Base-by-base conservation (phyloP, 495 filamentous ascomycete species). In the Bombardia bombarda region DNA sequence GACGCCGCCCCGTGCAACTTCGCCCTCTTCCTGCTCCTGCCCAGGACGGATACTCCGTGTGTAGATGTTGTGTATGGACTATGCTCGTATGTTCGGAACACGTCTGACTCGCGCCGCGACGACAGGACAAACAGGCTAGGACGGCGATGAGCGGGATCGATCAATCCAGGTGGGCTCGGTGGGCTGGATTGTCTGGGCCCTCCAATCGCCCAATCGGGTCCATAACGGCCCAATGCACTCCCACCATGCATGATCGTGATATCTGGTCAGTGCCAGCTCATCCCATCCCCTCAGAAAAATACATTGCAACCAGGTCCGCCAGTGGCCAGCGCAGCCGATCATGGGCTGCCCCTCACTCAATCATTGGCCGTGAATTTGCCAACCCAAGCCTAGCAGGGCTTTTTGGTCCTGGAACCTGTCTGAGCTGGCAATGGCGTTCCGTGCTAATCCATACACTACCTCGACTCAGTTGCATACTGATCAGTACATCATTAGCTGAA, bases 211-310 rank as follows among this genome's bases (percentile, higher is more conserved):
- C 24, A 26, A 5, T 26, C 10, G 24, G 10, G 5, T 26, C 24
- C 24, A 26, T 26, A 7, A 30, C 26, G 13, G 26, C 7, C 26
- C 13, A 30, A 30, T 30, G 13, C 13, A 30, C 26, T 7, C 7
- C 26, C 13, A 30, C 7, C 7, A 30, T 30, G 26, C 7, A 30
- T n/a, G n/a, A n/a, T n/a, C n/a, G n/a, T n/a, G n/a, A n/a, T n/a
- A n/a, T n/a, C n/a, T n/a, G n/a, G n/a, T n/a, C n/a, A 39, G 32
- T 57, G 50, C 47, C 50, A 57, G n/a, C 50, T 22, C 54, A 51
- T 47, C 50, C 31, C 37, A 33, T 39, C 40, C 10, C 10, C 3
- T 12, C 10, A 31, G 7, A 31, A 17, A 42, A 42, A 42, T 20
- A 31, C 31, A 20, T 30, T 14, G 25, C 38, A 43, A 47, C 39